Conservation (phyloP, 108 stramenopile species). For the Skeletonema grethae region DNA sequence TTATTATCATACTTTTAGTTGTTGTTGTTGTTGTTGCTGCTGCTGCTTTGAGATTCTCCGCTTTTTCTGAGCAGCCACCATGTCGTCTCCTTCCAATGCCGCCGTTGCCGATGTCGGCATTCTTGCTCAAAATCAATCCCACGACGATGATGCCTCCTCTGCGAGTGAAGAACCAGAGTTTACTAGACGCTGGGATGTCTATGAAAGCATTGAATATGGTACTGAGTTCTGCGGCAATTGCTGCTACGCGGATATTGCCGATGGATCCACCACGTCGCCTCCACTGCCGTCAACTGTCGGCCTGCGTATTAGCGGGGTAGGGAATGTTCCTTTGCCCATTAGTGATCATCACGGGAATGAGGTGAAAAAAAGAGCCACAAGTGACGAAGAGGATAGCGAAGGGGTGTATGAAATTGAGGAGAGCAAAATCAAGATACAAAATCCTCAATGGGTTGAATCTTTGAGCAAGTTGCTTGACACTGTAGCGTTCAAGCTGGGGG, state of each 20-base stretch:
- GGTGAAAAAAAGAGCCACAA: background rate
- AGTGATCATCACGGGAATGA: constrained; percentile 9
- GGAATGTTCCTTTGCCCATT: constrained; percentile 20
- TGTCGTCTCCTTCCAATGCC: background rate
- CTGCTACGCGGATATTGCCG: constrained; percentile 5
- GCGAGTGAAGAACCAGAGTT: background rate
- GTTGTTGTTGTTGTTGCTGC: no score
- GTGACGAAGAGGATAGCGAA: background rate
- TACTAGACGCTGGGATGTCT: background rate
- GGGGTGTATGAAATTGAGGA: constrained; percentile 9
- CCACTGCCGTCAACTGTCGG: constrained; percentile 19
- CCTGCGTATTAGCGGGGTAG: constrained; percentile 18
- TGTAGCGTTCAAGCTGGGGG: constrained; percentile 21
- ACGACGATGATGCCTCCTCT: background rate
- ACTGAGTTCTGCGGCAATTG: background rate
- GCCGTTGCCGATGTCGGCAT: constrained; percentile 16
- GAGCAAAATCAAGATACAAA: constrained; percentile 6
- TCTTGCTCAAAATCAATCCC: background rate
- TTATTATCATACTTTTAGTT: no score
- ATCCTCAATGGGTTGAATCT: constrained; percentile 19
- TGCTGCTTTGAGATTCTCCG: no score
- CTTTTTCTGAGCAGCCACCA: background rate
- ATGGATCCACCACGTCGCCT: constrained; percentile 12
- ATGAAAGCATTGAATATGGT: background rate
- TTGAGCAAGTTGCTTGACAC: constrained; percentile 3